Conservation (phyloP, 768 basidiomycete genomes). For the Lactarius hengduanensis region DNA sequence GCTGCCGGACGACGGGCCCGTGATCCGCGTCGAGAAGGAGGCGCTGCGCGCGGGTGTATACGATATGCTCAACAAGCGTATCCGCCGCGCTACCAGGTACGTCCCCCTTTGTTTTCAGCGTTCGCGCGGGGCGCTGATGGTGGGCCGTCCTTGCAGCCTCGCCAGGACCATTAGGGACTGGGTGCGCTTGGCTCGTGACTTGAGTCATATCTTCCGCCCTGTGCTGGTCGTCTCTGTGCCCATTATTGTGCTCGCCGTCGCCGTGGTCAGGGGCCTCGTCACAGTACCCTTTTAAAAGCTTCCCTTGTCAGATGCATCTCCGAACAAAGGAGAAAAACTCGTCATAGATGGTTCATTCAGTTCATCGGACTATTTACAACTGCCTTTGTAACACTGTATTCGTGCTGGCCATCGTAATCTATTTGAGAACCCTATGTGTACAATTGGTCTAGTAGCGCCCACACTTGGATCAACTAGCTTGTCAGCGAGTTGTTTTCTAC, state of each 20-base stretch:
- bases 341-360: neutral
- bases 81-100: constrained; percentile 13
- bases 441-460: no score
- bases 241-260: constrained; percentile 1
- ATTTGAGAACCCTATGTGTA: no score
- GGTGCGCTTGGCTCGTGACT: constrained; percentile 3
- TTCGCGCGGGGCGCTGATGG: neutral
- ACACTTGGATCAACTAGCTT: no score
- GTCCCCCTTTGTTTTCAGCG: neutral
- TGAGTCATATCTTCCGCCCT: constrained; percentile 15
- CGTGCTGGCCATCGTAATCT: no score
- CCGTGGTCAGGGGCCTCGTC: neutral
- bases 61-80: constrained; percentile 27
- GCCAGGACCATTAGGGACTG: neutral
- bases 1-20: constrained; percentile 35
- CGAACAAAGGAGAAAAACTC: neutral
- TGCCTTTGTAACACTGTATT: no score
- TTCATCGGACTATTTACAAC: no score
- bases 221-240: constrained; percentile 6
- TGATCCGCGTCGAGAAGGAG: constrained; percentile 32
- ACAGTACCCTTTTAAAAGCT: neutral
- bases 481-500: no score
- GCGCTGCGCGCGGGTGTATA: constrained; percentile 33
- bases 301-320: neutral
- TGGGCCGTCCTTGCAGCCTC: constrained; percentile 1